Evolutionary conservation across 140 eudicot species (phyloP).

Genomic region (Erigeron philadelphicus): DNA sequence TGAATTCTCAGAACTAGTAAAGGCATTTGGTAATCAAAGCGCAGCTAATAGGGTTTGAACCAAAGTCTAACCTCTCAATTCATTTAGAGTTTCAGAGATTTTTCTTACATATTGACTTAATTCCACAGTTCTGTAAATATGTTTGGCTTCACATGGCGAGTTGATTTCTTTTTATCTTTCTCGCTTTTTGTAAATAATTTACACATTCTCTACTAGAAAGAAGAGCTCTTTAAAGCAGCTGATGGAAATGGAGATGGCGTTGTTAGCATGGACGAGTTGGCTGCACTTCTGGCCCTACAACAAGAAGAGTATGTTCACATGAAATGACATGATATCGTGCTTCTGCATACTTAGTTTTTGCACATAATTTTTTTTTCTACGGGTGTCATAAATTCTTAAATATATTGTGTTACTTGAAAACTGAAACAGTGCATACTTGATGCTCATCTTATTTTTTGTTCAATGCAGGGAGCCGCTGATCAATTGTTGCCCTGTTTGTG

Average conservation of each 20-base stretch:
- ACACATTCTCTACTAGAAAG: slow-evolving; percentile 50
- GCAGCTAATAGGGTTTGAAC: slow-evolving; percentile 65
- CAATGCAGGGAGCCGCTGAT: slow-evolving; percentile 73
- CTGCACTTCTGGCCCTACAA: slow-evolving; percentile 66
- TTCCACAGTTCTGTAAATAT: not conserved
- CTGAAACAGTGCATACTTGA: not conserved
- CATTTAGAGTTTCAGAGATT: no score
- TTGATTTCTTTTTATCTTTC: not conserved
- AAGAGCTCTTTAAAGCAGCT: slow-evolving; percentile 79
- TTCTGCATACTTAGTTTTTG: not conserved
- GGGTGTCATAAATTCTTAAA: not conserved
- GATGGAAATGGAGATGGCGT: slow-evolving; percentile 77
- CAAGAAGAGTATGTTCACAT: slow-evolving; percentile 64
- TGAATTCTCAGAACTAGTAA: slow-evolving; percentile 68
- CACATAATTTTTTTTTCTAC: not conserved
- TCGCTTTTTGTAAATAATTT: slow-evolving; percentile 4
- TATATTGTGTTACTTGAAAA: slow-evolving; percentile 10
- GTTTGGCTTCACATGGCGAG: not conserved
- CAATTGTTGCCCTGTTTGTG: slow-evolving; percentile 83
- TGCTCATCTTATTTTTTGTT: not conserved
- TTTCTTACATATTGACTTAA: no score
- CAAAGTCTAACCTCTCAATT: not conserved
- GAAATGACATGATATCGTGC: not conserved
- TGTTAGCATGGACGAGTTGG: slow-evolving; percentile 91
- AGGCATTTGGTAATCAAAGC: slow-evolving; percentile 82